Evolutionary conservation across 1,284 basidiomycete species (phyloP), one percentile per base, ranked within the genome.

Genomic region (Tylopilus sp.): DNA sequence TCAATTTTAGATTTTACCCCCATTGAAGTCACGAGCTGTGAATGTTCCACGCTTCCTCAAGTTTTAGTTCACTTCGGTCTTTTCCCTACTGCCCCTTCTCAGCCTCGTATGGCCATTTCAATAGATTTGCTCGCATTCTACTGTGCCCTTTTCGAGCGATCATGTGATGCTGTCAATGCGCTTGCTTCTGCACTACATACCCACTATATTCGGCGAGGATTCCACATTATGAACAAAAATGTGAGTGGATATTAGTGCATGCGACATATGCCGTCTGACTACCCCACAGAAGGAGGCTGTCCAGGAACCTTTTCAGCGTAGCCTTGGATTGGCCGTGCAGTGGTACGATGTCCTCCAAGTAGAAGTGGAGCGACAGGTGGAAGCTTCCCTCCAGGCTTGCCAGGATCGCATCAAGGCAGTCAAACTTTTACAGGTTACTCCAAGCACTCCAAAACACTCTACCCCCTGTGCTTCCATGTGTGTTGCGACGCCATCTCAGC

Each of bases 81-180:
- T 0, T 70, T 70, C 35, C 62, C 67, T 1, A 64, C 64, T 0
- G 34, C 64, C 1, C 67, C 69, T 17, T 57, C 48, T 2, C 64
- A 70, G 17, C 67, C 67, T 39, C 31, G 39, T 2, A 65, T 68
- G 57, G 61, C 60, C 8, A 34, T 66, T 1, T 69, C 61, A 1
- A 6, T 69, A 1, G 41, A 69, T 0, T 14, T 48, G 33, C 65
- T 14, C 7, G 2, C 48, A 5, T 61, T 52, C 21, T 42, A 42
- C 21, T 19, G 41, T 42, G 41, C 41, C 23, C 41, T 42, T 13
- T 42, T 42, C 23, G 41, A 61, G 27, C 27, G 34, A 17, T 61
- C 59, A 27, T 61, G 59, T 10, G 34, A 61, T 16, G 19, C 59
- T 4, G n/a, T 72, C 31, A 70, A 72, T 6, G 61, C 63, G 0